Conservation (phyloP, 495 filamentous ascomycete genomes). For the Hypomontagnella submonticulosa region DNA sequence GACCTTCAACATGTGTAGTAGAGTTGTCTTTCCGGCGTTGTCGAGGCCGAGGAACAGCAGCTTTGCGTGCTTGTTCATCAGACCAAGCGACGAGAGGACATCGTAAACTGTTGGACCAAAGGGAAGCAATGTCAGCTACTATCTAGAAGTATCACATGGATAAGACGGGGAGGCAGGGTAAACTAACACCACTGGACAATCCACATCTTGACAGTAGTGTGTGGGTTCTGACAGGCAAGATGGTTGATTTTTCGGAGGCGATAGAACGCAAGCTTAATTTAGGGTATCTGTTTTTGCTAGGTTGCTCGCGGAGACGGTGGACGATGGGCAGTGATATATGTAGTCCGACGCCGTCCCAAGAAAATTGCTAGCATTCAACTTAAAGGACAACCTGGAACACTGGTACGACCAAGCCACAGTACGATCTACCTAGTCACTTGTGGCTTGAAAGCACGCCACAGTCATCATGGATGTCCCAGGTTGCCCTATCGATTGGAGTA, state of each 20-base stretch:
- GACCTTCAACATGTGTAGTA: constrained; percentile 93
- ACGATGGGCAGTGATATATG: constrained; percentile 31
- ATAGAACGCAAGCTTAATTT: constrained; percentile 8
- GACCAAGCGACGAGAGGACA: constrained; percentile 86
- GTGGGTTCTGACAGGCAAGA: constrained; percentile 8
- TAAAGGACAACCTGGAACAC: constrained; percentile 43
- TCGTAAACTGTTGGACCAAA: constrained; percentile 77
- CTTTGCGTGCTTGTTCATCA: constrained; percentile 97
- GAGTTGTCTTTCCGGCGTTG: constrained; percentile 97
- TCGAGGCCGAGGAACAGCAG: constrained; percentile 94
- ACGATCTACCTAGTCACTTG: constrained; percentile 16
- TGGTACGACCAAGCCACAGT: constrained; percentile 15
- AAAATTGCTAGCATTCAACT: constrained; percentile 33
- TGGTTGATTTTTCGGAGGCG: constrained; percentile 36
- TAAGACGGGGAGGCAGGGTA: constrained; percentile 9
- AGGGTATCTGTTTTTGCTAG: constrained; percentile 15
- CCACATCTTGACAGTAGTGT: constrained; percentile 75
- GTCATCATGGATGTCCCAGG: too few species aligned
- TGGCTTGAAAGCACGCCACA: constrained; percentile 20
- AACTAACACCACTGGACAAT: constrained; percentile 94
- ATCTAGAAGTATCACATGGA: constrained; percentile 3
- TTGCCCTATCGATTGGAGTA: too few species aligned
- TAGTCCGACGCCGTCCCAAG: constrained; percentile 29
- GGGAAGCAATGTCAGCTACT: constrained; percentile 41
- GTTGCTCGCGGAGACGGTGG: constrained; percentile 27